Evolutionary conservation across 2,329 filamentous ascomycete genomes (phyloP), one percentile per base, ranked within the genome.

Genomic region (Fonsecaea pedrosoi): DNA sequence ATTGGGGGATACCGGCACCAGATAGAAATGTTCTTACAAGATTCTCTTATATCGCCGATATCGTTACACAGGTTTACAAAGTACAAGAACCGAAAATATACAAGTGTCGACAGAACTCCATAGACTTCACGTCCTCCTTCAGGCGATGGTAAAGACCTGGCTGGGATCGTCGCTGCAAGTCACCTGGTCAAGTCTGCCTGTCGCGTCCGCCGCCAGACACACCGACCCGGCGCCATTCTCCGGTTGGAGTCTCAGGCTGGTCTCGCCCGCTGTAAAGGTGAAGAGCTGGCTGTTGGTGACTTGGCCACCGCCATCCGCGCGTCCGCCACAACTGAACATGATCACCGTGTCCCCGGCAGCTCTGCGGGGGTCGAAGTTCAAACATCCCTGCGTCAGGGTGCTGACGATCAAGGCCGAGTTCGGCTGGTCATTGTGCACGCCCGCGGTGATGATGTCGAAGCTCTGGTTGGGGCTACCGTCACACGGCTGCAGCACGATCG

Each of bases 251-350:
- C 32, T 35, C 37, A 68, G 42, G 32, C 61, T 68, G 15, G 65
- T 62, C 57, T 64, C 56, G 13, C 65, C 62, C 3, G 25, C 38
- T 0, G 57, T 54, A 32, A 68, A 68, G 9, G 61, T 37, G 53
- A 68, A 68, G 4, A 68, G 45, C 35, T 68, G 65, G 35, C 61
- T 64, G 38, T 68, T 56, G 10, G 65, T 68, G 40, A 68, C 65
- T 15, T 25, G 34, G 12, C 65, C 65, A 9, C 62, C 35, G n/a
- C 65, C 65, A 32, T 68, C 65, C 4, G 65, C 65, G n/a, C 65
- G 54, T 30, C 65, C 65, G 9, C 65, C 65, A 53, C 65, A 68
- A 45, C 61, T 64, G 42, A 68, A 68, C 61, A 65, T 65, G 21
- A 68, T 68, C 21, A 59, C 65, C 8, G 65, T 68, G 53, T 68